Base-by-base conservation (phyloP, 805 yeast species). In the Myxozyma sirexii region DNA sequence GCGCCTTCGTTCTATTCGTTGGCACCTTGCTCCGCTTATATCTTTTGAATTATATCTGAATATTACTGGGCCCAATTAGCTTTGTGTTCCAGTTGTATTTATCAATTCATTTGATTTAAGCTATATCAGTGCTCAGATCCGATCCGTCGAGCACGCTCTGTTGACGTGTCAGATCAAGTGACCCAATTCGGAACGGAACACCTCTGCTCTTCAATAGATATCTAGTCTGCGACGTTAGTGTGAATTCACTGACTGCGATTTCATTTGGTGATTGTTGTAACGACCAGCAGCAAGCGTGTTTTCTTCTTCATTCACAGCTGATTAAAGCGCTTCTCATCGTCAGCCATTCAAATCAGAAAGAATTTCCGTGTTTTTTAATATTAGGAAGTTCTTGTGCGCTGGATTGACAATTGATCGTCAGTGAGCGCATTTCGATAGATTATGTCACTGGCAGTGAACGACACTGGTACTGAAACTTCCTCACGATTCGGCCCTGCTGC, bases 371-470 rank as follows among this genome's bases (percentile, higher is more conserved):
- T n/a, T n/a, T n/a, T n/a, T n/a, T n/a, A n/a, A n/a, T 29, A 4
- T 13, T 21, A 12, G 17, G 1, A 26, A 23, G 23, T 44, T 12
- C 33, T 47, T 47, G 51, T n/a, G 49, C 33, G 7, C 27, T 21
- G 6, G n/a, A n/a, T 47, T 47, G 27, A n/a, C 38, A 13, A 2
- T 47, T 19, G 12, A 6, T 35, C 23, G 53, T 35, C 53, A 48
- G 21, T 10, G 43, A 24, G 53, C 43, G 43, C 35, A 24, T 15
- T n/a, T 48, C 33, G 7, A 24, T 17, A 8, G 17, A 42, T 52
- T 10, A 52, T 52, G 56, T 31, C 62, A 4, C 41, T 54, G 35
- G 43, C 61, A 2, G 57, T 38, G 13, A 26, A 48, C 38, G 27
- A n/a, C 33, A n/a, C 56, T 19, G 33, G 43, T 19, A 33, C 43